Base-by-base conservation (phyloP, 352 stramenopile genomes). In the Globisporangium yorkense region DNA sequence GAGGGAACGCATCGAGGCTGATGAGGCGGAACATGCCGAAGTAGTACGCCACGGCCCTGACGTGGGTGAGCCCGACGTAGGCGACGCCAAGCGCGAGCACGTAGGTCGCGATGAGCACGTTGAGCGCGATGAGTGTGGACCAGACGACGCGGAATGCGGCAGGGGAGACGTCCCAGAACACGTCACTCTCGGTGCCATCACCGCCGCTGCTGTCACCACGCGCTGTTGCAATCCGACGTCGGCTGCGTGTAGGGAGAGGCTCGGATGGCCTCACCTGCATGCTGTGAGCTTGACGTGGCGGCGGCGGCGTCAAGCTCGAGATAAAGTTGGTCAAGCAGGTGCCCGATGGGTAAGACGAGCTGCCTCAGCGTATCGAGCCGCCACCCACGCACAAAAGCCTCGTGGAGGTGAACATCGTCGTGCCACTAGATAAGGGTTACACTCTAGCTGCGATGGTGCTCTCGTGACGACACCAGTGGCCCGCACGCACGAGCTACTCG, bases 31-130 rank as follows among this genome's bases (percentile, higher is more conserved):
- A 65, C 40, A 58, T 66, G 2, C 21, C 55, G 2, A 53, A 39
- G 54, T 61, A 70, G 58, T 66, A 70, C 13, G 47, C 33, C 15
- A 66, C 50, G 2, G 63, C 56, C 9, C 50, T 47, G 15, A 66
- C 21, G 44, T 50, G 40, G 37, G 61, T 60, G 43, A 69, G 45
- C 4, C 56, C n/a, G 24, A 62, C 45, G 48, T 64, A 58, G 15
- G 12, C 44, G 15, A 33, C 7, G 15, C 41, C 35, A 3, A 41
- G 37, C 27, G 9, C 31, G 44, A 44, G 29, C 24, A 61, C 21
- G 46, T 54, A 61, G 13, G 33, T 29, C 37, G 29, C 39, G 21
- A 52, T 27, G 18, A 6, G 15, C 10, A 57, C 18, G 54, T 60
- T 66, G 21, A 61, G 48, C 15, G 31, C 18, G 2, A 65, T 47